These are phyloP conservation scores for Phoma sp. DNA, from an alignment of 2,329 filamentous ascomycete species.

Conservation along the genomic window DNA sequence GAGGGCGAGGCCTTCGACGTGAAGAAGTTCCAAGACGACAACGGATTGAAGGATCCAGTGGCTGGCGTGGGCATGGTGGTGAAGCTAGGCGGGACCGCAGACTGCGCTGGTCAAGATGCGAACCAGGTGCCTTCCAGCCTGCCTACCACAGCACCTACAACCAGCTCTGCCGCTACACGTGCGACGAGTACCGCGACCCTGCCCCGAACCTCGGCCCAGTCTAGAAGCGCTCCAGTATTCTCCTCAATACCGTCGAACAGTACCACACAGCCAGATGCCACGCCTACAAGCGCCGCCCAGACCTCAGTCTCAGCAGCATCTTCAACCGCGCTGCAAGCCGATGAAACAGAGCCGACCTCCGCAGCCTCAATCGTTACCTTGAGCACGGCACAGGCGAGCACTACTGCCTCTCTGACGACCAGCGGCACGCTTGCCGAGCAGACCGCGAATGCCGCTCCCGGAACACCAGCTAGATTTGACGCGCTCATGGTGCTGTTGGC, in stretches of 20 bases:
- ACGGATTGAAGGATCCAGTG: conserved; percentile 35
- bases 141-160: neutral
- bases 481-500: neutral
- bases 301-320: neutral
- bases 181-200: neutral
- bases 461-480: neutral
- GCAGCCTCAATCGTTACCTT: neutral
- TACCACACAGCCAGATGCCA: neutral
- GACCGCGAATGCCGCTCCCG: conserved; percentile 21
- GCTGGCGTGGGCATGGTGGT: conserved; percentile 45
- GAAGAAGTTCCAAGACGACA: conserved; percentile 37
- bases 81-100: conserved; percentile 36
- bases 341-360: neutral
- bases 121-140: neutral
- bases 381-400: neutral
- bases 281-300: neutral
- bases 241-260: neutral
- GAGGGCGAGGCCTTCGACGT: conserved; percentile 37
- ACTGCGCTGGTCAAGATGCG: conserved; percentile 19
- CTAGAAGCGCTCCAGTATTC: neutral
- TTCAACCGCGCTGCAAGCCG: neutral
- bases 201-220: neutral
- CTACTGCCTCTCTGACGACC: conserved; percentile 4
- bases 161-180: neutral
- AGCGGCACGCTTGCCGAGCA: conserved; percentile 17